Base-by-base conservation (phyloP, 805 yeast genomes). In the Cyberlindnera galapagoensis region DNA sequence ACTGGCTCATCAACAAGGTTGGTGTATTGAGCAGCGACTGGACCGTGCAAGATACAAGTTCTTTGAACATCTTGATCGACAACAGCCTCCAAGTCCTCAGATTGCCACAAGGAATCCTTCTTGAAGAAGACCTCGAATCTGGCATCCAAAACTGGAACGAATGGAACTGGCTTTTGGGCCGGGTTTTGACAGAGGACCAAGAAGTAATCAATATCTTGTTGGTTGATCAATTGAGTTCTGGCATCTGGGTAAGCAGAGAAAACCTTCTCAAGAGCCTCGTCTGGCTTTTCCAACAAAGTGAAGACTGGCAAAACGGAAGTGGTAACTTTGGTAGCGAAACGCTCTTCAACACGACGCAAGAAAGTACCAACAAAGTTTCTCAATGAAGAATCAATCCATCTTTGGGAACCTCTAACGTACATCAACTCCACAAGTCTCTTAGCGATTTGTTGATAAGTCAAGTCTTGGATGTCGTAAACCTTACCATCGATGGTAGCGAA, bases 61-160 rank as follows among this genome's bases (percentile, higher is more conserved):
- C 98, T 82, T 63, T 88, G 88, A 42, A 92, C 97, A 59, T 92
- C 99, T 52, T 82, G 86, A 47, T 73, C 97, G 45, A 85, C 88
- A 56, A 92, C 97, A 39, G 97, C 84, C 59, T 87, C 97, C 56
- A 92, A 74, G 58, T 85, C 90, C 69, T 92, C 97, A 16, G 95
- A 83, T 72, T 92, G 99, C 98, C 98, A 92, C 59, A 92, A 71
- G 19, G 97, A 90, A 63, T 92, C 99, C 69, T 92, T 92, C 77
- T 92, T 92, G 76, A 92, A 92, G 74, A 83, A 92, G 56, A 80
- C 78, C 62, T 92, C 97, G 52, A 92, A 86, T 67, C 85, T 82
- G 46, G 85, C 94, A 56, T 92, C 95, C 59, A 92, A 71, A 14
- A 85, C 82, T 31, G 99, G 99, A 49, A 92, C 88, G 49, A 92